These are phyloP conservation scores for Harringtonia lauricola DNA, from an alignment of 2,329 filamentous ascomycete genomes.

Conservation along the genomic window DNA sequence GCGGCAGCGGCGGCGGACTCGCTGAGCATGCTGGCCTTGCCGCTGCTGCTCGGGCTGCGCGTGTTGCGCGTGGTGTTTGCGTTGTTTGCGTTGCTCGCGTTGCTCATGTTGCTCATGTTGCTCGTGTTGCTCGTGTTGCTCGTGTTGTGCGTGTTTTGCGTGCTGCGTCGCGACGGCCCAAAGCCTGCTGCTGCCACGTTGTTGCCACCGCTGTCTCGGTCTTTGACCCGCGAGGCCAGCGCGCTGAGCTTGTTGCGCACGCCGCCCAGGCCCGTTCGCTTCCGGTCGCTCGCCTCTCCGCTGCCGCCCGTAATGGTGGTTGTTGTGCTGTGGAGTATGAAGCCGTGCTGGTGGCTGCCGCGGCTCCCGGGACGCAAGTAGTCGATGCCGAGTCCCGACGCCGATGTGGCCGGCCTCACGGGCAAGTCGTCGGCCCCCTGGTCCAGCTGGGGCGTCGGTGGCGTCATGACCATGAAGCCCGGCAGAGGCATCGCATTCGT, in stretches of 20 bases:
- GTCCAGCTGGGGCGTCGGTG: constrained; percentile 26
- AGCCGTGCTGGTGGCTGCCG: constrained; percentile 7
- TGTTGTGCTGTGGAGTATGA: too few relatives aligned
- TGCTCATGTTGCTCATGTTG: too few relatives aligned
- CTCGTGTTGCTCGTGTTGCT: too few relatives aligned
- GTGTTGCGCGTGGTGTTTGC: too few relatives aligned
- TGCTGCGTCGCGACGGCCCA: too few relatives aligned
- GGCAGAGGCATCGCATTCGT: constrained; percentile 25
- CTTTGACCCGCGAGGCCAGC: constrained; percentile 15
- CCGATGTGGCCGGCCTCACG: background rate
- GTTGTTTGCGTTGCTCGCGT: too few relatives aligned
- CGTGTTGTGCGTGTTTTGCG: too few relatives aligned
- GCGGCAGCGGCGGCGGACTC: too few relatives aligned
- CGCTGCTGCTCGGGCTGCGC: too few relatives aligned
- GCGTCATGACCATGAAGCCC: constrained; percentile 35
- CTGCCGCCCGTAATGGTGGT: background rate
- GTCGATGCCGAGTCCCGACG: constrained; percentile 5
- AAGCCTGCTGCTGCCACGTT: background rate
- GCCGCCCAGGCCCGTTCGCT: constrained; percentile 9
- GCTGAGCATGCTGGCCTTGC: too few relatives aligned
- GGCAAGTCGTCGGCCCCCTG: constrained; percentile 1
- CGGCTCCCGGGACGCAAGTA: constrained; percentile 13
- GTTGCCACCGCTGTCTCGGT: constrained; percentile 5
- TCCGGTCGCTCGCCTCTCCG: constrained; percentile 5
- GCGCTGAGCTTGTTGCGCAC: constrained; percentile 16